Evolutionary conservation across 2,329 filamentous ascomycete genomes (phyloP).

Genomic region (Phialophora macrospora): DNA sequence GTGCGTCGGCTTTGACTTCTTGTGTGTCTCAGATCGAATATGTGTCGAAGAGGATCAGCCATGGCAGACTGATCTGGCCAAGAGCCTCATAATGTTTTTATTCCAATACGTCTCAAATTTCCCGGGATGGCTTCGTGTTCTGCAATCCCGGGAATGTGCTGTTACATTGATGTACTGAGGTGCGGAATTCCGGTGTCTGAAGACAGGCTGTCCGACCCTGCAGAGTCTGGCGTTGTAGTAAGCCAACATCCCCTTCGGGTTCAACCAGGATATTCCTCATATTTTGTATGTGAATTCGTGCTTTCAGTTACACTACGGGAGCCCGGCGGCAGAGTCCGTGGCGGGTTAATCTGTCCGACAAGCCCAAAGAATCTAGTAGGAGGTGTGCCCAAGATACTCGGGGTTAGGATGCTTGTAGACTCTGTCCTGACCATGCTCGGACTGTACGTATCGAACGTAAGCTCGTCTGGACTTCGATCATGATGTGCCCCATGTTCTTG

Average conservation of each 20-base stretch:
- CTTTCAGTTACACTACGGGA: background rate
- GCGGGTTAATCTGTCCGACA: background rate
- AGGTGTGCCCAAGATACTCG: constrained; percentile 3
- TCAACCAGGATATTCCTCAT: background rate
- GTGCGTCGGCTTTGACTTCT: background rate
- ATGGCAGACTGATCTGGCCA: background rate
- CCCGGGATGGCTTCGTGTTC: background rate
- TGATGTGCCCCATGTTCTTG: background rate
- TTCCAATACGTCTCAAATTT: background rate
- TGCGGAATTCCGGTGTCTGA: background rate
- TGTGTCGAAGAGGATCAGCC: background rate
- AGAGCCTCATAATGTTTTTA: background rate
- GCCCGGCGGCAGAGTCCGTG: background rate
- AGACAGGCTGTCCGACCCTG: background rate
- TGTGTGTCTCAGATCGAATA: background rate
- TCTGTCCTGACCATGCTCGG: constrained; percentile 19
- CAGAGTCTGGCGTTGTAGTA: background rate
- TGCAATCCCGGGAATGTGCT: background rate
- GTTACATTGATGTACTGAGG: background rate
- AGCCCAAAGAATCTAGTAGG: background rate
- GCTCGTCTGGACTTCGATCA: background rate
- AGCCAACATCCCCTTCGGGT: background rate
- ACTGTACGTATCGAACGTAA: constrained; percentile 20
- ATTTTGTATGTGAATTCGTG: background rate
- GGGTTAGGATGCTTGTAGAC: constrained; percentile 4